Evolutionary conservation across 441 rosid genomes (phyloP).

Genomic region (Pelargonium myrrhifolium): DNA sequence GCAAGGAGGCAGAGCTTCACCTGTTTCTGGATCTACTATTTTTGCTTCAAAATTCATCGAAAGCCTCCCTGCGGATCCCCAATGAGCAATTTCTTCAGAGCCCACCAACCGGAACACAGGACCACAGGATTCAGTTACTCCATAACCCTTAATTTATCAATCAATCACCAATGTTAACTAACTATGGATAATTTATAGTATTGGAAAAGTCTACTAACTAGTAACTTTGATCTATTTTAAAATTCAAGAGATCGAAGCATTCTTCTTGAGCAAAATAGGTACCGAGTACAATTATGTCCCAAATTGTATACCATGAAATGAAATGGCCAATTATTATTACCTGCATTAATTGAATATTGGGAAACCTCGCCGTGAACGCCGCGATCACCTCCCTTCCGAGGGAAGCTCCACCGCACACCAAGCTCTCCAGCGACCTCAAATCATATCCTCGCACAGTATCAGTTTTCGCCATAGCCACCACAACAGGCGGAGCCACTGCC

Average conservation of each 20-base stretch:
- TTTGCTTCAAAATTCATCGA: not conserved
- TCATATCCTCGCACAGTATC: not conserved
- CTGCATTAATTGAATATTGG: not conserved
- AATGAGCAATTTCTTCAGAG: not conserved
- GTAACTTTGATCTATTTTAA: no score
- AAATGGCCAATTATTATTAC: not conserved
- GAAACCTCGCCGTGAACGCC: slow-evolving; percentile 7
- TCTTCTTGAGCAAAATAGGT: no score
- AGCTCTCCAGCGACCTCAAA: not conserved
- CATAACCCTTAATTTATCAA: slow-evolving; percentile 4
- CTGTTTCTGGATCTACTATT: not conserved
- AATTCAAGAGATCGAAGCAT: no score
- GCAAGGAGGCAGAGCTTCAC: not conserved
- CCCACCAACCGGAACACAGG: not conserved
- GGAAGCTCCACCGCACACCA: slow-evolving; percentile 10
- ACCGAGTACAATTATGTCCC: no score
- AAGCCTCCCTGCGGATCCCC: not conserved
- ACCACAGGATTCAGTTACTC: not conserved
- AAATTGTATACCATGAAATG: no score
- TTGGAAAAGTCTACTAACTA: no score
- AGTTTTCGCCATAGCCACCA: slow-evolving; percentile 4
- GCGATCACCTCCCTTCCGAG: slow-evolving; percentile 9
- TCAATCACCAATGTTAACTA: no score
- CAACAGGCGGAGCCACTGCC: slow-evolving; percentile 9
- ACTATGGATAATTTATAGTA: no score